phyloP scores from a whole-genome alignment of 352 stramenopile genomes.

The Pythium brachiatum region DNA sequence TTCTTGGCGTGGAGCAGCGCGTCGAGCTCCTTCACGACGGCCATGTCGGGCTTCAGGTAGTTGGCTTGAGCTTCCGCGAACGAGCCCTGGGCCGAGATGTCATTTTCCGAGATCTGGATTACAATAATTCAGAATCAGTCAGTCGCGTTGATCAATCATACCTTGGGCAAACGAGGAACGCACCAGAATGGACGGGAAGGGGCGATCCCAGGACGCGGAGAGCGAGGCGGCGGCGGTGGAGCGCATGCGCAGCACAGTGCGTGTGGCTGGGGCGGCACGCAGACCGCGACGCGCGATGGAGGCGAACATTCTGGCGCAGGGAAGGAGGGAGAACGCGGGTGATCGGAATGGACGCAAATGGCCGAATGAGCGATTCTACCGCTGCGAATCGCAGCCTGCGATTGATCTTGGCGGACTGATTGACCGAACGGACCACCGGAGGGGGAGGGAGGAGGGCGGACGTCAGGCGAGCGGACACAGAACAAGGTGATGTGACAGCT shows the following conservation, averaged over 20 bases:
- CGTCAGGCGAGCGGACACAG: not conserved
- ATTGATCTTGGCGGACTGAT: too few relatives aligned
- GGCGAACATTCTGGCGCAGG: constrained; percentile 9
- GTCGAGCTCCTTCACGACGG: constrained; percentile 87
- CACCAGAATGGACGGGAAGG: constrained; percentile 80
- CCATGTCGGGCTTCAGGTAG: constrained; percentile 81
- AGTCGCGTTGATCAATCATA: not conserved
- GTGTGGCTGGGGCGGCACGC: constrained; percentile 20
- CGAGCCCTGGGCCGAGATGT: constrained; percentile 75
- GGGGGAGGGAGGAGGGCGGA: not conserved
- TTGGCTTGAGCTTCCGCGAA: constrained; percentile 89
- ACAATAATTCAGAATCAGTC: not conserved
- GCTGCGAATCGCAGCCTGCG: too few relatives aligned
- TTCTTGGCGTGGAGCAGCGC: constrained; percentile 88
- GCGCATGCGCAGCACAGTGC: constrained; percentile 8
- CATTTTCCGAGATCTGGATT: constrained; percentile 65
- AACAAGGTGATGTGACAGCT: not conserved
- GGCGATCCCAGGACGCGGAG: constrained; percentile 63
- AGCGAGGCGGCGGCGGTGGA: constrained; percentile 55
- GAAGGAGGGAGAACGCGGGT: not conserved
- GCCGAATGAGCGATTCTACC: not conserved
- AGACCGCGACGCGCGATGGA: constrained; percentile 17
- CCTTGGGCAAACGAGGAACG: constrained; percentile 16
- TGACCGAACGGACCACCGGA: not conserved
- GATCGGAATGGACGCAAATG: not conserved